Evolutionary conservation across 176 grass and related monocot genomes (phyloP).

Genomic region (Calamus simplicifolius): DNA sequence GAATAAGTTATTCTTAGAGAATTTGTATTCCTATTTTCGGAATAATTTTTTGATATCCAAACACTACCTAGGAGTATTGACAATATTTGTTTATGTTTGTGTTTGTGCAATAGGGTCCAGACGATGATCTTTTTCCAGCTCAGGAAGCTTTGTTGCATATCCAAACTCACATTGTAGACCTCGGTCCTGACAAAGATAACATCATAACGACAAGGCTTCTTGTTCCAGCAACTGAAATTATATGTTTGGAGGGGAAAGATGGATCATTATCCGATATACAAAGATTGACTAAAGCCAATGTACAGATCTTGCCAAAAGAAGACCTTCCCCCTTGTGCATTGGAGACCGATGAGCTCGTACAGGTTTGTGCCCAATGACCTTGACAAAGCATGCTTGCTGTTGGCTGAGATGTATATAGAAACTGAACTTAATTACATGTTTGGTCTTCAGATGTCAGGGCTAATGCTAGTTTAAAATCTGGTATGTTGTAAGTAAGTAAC

Average conservation of each 20-base stretch:
- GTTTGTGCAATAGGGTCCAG: conserved; percentile 55
- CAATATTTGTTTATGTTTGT: neutral
- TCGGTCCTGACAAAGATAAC: conserved; percentile 94
- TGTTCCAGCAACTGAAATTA: conserved; percentile 78
- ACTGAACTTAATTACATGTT: neutral
- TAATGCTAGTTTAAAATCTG: too few relatives aligned
- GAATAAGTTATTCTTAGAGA: too few relatives aligned
- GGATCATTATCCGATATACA: conserved; percentile 82
- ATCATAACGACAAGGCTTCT: conserved; percentile 91
- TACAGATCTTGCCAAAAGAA: conserved; percentile 94
- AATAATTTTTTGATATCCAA: too few relatives aligned
- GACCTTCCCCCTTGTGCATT: conserved; percentile 66
- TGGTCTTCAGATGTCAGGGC: neutral
- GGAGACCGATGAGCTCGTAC: conserved; percentile 92
- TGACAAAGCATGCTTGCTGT: neutral
- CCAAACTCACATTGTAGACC: conserved; percentile 89
- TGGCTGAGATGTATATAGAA: too few relatives aligned
- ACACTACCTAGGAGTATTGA: too few relatives aligned
- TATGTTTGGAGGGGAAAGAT: conserved; percentile 68
- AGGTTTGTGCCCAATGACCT: conserved; percentile 43
- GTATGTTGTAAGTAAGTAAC: too few relatives aligned
- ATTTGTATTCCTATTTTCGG: too few relatives aligned
- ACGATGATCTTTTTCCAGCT: conserved; percentile 86
- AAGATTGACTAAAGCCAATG: conserved; percentile 66
- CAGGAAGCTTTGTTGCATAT: conserved; percentile 94